These are phyloP conservation scores for Beauveria australis DNA, from an alignment of 2,329 filamentous ascomycete genomes.

Conservation along the genomic window DNA sequence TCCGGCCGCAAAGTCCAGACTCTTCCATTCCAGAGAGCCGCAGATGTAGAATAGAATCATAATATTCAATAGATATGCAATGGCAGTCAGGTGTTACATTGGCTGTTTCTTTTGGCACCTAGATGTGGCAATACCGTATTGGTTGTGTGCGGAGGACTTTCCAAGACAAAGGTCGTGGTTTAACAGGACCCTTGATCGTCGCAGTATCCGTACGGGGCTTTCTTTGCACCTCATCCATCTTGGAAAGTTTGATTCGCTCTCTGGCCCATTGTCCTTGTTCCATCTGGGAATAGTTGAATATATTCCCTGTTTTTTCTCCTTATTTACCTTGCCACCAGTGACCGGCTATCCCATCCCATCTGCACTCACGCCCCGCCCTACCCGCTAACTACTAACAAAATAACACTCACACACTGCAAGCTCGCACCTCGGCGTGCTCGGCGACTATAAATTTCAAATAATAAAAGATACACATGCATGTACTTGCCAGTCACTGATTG, in stretches of 20 bases:
- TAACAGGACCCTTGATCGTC: constrained; percentile 1
- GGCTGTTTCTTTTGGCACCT: background rate
- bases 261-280: background rate
- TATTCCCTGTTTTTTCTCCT: background rate
- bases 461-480: background rate
- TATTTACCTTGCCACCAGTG: no score
- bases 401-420: no score
- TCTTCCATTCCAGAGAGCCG: background rate
- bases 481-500: background rate
- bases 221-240: background rate
- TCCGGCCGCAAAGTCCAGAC: background rate
- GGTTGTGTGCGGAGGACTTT: background rate
- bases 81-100: background rate
- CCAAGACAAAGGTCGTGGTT: background rate
- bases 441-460: no score
- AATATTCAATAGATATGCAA: background rate
- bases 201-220: background rate
- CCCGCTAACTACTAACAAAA: no score
- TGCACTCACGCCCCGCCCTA: no score
- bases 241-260: background rate
- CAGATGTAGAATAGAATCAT: background rate
- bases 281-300: background rate
- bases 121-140: background rate
- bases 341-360: no score
- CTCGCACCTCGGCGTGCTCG: no score